Percentiles rank a stretch among this genome's conserved stretches.
Evolutionary conservation across 2,329 filamentous ascomycete genomes (phyloP).

Genomic region (Furcasterigmium sp.): DNA sequence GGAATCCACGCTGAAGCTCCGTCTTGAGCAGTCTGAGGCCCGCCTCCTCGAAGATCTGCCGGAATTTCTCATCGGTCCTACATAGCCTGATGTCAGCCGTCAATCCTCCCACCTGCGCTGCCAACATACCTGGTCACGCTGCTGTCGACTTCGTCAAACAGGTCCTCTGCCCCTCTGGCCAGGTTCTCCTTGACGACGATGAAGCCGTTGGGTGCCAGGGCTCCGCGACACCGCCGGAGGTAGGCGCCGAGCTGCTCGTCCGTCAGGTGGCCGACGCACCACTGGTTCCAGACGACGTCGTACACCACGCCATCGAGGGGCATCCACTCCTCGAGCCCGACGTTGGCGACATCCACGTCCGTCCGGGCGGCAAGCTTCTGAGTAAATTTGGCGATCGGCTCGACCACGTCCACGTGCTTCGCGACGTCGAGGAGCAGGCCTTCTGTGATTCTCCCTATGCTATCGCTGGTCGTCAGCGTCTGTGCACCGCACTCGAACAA

Average conservation of each 20-base stretch:
- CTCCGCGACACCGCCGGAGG: constrained; percentile 53
- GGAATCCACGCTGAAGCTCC: constrained; percentile 64
- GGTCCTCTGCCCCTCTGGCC: constrained; percentile 50
- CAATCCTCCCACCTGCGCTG: constrained; percentile 4
- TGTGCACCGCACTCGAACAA: too few species aligned
- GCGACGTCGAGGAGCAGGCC: constrained; percentile 69
- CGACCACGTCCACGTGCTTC: constrained; percentile 73
- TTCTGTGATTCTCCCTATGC: constrained; percentile 79
- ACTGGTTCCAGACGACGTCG: constrained; percentile 84
- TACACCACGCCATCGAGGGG: constrained; percentile 48
- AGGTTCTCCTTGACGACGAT: constrained; percentile 63
- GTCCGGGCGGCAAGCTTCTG: constrained; percentile 49
- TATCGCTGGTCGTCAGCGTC: constrained; percentile 18
- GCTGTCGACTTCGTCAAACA: constrained; percentile 34
- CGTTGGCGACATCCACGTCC: constrained; percentile 62
- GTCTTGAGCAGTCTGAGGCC: constrained; percentile 63
- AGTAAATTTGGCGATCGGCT: constrained; percentile 81
- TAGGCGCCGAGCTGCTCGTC: constrained; percentile 68
- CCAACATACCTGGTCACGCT: constrained; percentile 9
- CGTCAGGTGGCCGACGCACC: constrained; percentile 80
- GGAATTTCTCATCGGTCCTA: constrained; percentile 69
- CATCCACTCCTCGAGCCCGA: constrained; percentile 69
- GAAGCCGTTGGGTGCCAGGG: constrained; percentile 20
- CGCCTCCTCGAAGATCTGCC: constrained; percentile 61
- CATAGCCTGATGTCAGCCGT: constrained; percentile 3